phyloP scores from a whole-genome alignment of 495 filamentous ascomycete genomes.

The Podospora comata region DNA sequence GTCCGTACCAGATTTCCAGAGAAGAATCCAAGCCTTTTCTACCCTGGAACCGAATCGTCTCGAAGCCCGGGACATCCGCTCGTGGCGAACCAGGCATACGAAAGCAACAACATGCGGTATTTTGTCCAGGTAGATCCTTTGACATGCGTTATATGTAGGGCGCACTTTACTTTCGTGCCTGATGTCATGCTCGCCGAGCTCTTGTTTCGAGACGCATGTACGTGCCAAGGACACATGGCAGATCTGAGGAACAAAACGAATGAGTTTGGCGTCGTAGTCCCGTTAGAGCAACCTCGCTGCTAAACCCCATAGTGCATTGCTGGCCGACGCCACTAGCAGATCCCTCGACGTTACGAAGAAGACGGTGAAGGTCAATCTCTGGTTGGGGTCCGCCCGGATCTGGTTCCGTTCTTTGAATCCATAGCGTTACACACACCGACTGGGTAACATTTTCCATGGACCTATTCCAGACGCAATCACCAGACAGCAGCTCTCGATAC shows the following conservation, averaged over 20 bases:
- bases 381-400: neutral
- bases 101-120: neutral
- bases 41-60: conserved; percentile 7
- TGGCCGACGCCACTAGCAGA: neutral
- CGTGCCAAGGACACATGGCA: neutral
- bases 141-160: neutral
- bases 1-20: conserved; percentile 27
- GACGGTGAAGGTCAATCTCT: neutral
- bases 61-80: neutral
- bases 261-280: neutral
- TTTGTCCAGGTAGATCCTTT: neutral
- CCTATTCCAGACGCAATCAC: neutral
- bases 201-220: neutral
- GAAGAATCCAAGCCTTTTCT: conserved; percentile 3
- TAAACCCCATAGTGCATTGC: neutral
- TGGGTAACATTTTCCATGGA: neutral
- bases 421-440: neutral
- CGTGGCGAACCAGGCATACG: neutral
- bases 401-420: neutral
- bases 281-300: neutral
- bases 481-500: neutral
- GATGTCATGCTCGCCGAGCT: neutral
- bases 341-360: neutral
- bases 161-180: neutral
- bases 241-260: neutral